Evolutionary conservation across 2,329 filamentous ascomycete genomes (phyloP).

Genomic region (Pseudogymnoascus sp.): DNA sequence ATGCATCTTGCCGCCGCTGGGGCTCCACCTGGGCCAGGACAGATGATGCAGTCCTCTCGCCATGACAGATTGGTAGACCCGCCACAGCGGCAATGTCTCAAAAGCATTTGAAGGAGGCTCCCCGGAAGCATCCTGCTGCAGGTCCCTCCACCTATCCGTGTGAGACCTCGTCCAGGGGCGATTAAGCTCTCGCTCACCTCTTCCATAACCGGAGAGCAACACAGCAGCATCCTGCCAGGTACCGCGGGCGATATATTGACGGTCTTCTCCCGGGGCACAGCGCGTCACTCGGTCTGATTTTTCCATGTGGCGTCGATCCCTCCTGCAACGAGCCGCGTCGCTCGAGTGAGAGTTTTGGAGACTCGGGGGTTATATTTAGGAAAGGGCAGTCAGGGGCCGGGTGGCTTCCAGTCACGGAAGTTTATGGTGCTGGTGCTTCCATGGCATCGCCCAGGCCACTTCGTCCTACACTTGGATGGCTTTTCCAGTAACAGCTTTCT

Average conservation of each 20-base stretch:
- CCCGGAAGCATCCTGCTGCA: neutral
- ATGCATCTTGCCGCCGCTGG: neutral
- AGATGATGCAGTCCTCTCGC: neutral
- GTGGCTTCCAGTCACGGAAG: neutral
- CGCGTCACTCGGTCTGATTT: neutral
- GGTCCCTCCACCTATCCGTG: neutral
- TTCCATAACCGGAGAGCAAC: neutral
- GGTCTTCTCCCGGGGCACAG: neutral
- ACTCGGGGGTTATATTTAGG: neutral
- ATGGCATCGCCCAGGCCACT: neutral
- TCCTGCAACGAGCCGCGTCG: neutral
- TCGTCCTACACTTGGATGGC: neutral
- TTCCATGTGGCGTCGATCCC: neutral
- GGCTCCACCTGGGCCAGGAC: neutral
- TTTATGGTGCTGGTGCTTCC: neutral
- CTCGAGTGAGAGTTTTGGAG: neutral
- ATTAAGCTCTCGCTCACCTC: neutral
- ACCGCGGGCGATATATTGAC: neutral
- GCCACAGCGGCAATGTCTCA: neutral
- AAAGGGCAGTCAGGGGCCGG: neutral
- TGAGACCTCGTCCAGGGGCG: neutral
- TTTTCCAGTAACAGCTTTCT: neutral
- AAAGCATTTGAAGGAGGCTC: neutral
- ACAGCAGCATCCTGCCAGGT: neutral
- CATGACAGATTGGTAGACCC: conserved; percentile 3